Percentiles rank a stretch among this genome's conserved stretches.
These are phyloP conservation scores for Phoma herbarum DNA, from an alignment of 2,329 filamentous ascomycete genomes.

Conservation along the genomic window DNA sequence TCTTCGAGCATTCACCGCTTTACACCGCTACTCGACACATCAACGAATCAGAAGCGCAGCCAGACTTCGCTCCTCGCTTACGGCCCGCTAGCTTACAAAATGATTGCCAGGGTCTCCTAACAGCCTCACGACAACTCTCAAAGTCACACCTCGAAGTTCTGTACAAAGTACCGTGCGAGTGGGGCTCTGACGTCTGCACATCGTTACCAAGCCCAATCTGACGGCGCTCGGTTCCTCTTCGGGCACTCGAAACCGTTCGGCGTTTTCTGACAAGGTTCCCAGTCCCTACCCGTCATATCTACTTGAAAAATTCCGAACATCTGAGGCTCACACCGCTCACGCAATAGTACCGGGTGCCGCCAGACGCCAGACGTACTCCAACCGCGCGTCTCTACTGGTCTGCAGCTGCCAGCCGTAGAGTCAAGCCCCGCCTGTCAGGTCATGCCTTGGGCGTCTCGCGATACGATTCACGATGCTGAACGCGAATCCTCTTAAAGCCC, in stretches of 20 bases:
- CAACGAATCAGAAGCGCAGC: conserved; percentile 5
- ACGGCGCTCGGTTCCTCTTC: conserved; percentile 11
- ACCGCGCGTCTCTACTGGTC: conserved; percentile 1
- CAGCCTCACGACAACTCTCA: conserved; percentile 6
- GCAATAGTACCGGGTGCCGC: not conserved
- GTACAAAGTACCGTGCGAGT: not conserved
- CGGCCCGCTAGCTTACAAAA: conserved; percentile 20
- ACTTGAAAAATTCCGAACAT: conserved; percentile 6
- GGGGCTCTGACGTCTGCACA: conserved; percentile 21
- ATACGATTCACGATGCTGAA: conserved; percentile 18
- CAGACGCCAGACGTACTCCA: not conserved
- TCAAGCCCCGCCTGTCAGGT: conserved; percentile 1
- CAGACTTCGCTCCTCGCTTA: conserved; percentile 13
- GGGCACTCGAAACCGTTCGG: conserved; percentile 17
- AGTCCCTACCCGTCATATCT: conserved; percentile 4
- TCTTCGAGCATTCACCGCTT: conserved; percentile 19
- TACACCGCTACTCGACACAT: conserved; percentile 14
- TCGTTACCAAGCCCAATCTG: conserved; percentile 6
- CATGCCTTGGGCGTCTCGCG: not conserved
- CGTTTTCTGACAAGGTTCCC: conserved; percentile 15
- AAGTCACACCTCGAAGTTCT: conserved; percentile 1
- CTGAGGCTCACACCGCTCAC: conserved; percentile 21
- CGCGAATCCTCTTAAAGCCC: not conserved
- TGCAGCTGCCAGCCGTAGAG: conserved; percentile 1
- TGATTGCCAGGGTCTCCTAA: conserved; percentile 11